phyloP scores from a whole-genome alignment of 148 eudicot genomes.

The Rhododendron molle region DNA sequence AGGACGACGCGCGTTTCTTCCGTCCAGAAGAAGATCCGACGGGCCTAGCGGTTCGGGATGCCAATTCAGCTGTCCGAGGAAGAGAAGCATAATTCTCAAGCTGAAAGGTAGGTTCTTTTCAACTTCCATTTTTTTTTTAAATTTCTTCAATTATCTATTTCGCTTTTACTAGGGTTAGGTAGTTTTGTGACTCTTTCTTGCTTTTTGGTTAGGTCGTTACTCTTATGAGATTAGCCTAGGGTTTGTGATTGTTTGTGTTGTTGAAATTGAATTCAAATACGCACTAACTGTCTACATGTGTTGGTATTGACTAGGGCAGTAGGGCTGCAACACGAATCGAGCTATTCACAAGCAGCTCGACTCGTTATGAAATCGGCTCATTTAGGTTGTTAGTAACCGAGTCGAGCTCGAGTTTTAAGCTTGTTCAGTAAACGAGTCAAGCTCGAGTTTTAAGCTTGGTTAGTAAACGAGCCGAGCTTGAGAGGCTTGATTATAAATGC shows the following conservation, averaged over 20 bases:
- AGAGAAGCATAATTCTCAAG: constrained; percentile 72
- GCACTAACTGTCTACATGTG: background rate
- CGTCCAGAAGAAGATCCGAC: constrained; percentile 58
- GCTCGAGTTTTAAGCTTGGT: too few relatives aligned
- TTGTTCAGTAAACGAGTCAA: too few relatives aligned
- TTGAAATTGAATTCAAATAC: too few relatives aligned
- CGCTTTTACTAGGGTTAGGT: background rate
- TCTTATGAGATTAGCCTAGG: too few relatives aligned
- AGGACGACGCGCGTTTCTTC: constrained; percentile 21
- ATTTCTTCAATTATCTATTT: background rate
- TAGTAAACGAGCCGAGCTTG: too few relatives aligned
- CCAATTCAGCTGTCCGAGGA: constrained; percentile 70
- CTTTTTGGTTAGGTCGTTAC: background rate
- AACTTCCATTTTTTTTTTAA: background rate
- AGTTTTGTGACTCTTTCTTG: background rate
- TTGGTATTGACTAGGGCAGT: too few relatives aligned
- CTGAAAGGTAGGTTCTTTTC: constrained; percentile 45
- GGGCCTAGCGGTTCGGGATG: constrained; percentile 79
- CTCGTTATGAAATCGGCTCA: too few relatives aligned
- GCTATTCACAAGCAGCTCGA: too few relatives aligned
- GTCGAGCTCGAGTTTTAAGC: too few relatives aligned
- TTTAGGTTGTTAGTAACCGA: too few relatives aligned
- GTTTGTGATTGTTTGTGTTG: background rate
- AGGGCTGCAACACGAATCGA: too few relatives aligned
- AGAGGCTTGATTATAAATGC: too few relatives aligned